These are phyloP conservation scores for Exophiala xenobiotica DNA, from an alignment of 2,329 filamentous ascomycete genomes.

Conservation along the genomic window DNA sequence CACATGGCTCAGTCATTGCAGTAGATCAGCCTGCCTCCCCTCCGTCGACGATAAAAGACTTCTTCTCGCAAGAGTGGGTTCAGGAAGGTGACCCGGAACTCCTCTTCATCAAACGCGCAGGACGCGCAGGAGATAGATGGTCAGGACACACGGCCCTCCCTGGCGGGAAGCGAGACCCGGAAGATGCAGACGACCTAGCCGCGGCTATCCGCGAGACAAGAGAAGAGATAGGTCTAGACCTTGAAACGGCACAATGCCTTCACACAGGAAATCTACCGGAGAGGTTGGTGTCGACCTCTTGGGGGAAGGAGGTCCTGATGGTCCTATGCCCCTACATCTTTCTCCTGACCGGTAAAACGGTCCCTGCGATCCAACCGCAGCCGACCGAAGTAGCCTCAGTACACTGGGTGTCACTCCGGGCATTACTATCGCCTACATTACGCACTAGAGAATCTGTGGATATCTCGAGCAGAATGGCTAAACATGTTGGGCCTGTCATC, in stretches of 20 bases:
- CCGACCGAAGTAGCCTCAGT: conserved; percentile 67
- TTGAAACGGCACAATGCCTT: conserved; percentile 49
- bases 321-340: conserved; percentile 69
- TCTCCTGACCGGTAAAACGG: conserved; percentile 56
- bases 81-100: conserved; percentile 65
- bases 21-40: conserved; percentile 26
- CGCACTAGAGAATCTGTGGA: conserved; percentile 64
- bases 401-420: conserved; percentile 67
- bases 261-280: conserved; percentile 64
- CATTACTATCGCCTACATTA: conserved; percentile 59
- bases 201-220: conserved; percentile 63
- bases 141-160: conserved; percentile 68
- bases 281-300: conserved; percentile 64
- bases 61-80: conserved; percentile 66
- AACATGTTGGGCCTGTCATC: conserved; percentile 54
- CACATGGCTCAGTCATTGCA: conserved; percentile 26
- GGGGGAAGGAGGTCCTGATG: conserved; percentile 66
- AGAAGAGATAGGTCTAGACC: conserved; percentile 66
- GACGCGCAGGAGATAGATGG: conserved; percentile 66
- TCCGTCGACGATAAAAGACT: conserved; percentile 46
- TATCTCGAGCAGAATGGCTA: conserved; percentile 61
- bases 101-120: conserved; percentile 69
- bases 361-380: conserved; percentile 61
- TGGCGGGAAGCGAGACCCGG: conserved; percentile 65
- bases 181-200: conserved; percentile 61